These are phyloP conservation scores for Lasiodiplodia hormozganensis DNA, from an alignment of 2,329 filamentous ascomycete genomes.

Conservation along the genomic window DNA sequence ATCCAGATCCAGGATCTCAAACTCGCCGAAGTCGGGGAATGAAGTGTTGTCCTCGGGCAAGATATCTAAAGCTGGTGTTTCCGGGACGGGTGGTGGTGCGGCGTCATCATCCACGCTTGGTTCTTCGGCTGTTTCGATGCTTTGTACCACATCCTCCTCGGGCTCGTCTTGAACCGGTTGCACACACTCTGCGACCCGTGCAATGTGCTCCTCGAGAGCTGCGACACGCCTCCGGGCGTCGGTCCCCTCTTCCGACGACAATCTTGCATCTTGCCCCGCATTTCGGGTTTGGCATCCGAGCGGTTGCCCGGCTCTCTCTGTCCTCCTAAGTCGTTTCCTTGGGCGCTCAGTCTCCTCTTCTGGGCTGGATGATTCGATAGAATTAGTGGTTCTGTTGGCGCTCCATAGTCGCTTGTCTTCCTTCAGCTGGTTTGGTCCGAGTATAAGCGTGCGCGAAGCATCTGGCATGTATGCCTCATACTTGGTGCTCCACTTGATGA, in stretches of 20 bases:
- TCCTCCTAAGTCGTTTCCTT: slow-evolving; percentile 9
- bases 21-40: slow-evolving; percentile 1
- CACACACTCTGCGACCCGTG: slow-evolving; percentile 18
- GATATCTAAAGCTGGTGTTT: not conserved
- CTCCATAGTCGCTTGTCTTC: slow-evolving; percentile 9
- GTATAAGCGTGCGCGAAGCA: slow-evolving; percentile 15
- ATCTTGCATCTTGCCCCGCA: not conserved
- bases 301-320: not conserved
- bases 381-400: not conserved
- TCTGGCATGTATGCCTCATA: slow-evolving; percentile 53
- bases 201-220: slow-evolving; percentile 15
- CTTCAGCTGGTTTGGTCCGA: slow-evolving; percentile 19
- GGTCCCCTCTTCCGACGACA: not conserved
- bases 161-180: not conserved
- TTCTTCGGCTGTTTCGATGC: not conserved
- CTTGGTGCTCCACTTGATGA: slow-evolving; percentile 57
- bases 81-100: not conserved
- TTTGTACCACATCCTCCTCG: slow-evolving; percentile 1
- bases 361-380: not conserved
- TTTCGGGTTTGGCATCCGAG: not conserved
- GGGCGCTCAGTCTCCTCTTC: slow-evolving; percentile 10
- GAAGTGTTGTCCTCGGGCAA: not conserved
- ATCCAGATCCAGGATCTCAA: slow-evolving; percentile 11
- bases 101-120: not conserved
- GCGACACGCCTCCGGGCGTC: not conserved